Evolutionary conservation across 352 stramenopile genomes (phyloP).

Genomic region (Thalassiosira ordinaria): DNA sequence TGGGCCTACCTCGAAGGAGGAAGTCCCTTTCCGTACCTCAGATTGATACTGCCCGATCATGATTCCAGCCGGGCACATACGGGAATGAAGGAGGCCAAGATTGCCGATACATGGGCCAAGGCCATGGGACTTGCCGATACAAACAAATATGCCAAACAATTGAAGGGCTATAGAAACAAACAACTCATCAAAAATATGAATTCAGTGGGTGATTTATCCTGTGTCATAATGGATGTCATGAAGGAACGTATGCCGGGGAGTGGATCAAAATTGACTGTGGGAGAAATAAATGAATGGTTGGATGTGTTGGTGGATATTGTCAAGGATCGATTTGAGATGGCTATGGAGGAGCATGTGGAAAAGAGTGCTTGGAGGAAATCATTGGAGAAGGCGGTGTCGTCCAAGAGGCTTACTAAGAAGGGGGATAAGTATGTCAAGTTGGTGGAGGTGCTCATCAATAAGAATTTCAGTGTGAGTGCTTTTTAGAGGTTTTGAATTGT

Average conservation of each 20-base stretch:
- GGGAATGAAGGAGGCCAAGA: slow-evolving; percentile 73
- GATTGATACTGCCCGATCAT: slow-evolving; percentile 74
- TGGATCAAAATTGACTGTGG: slow-evolving; percentile 68
- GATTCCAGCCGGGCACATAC: slow-evolving; percentile 65
- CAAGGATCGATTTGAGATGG: slow-evolving; percentile 42
- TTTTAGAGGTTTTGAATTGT: too few relatives aligned
- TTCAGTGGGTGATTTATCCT: slow-evolving; percentile 64
- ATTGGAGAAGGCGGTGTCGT: slow-evolving; percentile 30
- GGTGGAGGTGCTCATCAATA: slow-evolving; percentile 52
- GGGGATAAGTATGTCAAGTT: slow-evolving; percentile 50
- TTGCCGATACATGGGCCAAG: slow-evolving; percentile 69
- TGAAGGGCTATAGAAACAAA: slow-evolving; percentile 24
- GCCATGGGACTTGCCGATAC: slow-evolving; percentile 57
- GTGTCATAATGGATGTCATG: slow-evolving; percentile 67
- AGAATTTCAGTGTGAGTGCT: slow-evolving; percentile 50
- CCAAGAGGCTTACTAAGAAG: slow-evolving; percentile 34
- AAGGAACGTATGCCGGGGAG: slow-evolving; percentile 41
- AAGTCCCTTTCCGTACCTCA: slow-evolving; percentile 70
- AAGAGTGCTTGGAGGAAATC: slow-evolving; percentile 55
- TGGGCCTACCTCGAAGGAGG: slow-evolving; percentile 42
- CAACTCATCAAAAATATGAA: slow-evolving; percentile 22
- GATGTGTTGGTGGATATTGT: slow-evolving; percentile 72
- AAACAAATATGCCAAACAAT: slow-evolving; percentile 3
- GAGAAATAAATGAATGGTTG: slow-evolving; percentile 78
- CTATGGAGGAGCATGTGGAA: slow-evolving; percentile 16